Evolutionary conservation across 768 basidiomycete genomes (phyloP).

Genomic region (Lentinula guzmanii): DNA sequence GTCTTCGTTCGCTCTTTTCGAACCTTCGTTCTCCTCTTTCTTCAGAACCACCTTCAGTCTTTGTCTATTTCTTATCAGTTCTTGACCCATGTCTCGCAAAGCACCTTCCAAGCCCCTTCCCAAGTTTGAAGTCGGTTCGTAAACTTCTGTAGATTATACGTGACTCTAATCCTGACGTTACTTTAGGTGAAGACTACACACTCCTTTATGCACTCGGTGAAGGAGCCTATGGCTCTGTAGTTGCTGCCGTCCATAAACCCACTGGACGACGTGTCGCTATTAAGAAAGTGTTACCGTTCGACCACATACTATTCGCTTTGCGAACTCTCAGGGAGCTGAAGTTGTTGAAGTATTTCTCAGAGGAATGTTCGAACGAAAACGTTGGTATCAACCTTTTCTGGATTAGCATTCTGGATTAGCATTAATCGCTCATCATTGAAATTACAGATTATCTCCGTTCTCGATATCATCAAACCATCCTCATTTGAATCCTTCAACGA

Average conservation of each 20-base stretch:
- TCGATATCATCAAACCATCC: slow-evolving; percentile 84
- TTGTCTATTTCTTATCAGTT: background rate
- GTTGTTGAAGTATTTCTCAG: slow-evolving; percentile 79
- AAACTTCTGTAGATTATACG: background rate
- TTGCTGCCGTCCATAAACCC: slow-evolving; percentile 80
- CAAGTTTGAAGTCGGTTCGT: slow-evolving; percentile 63
- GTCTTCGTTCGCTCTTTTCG: background rate
- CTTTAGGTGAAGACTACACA: slow-evolving; percentile 64
- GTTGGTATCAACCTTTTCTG: slow-evolving; percentile 28
- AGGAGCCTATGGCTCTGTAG: slow-evolving; percentile 89
- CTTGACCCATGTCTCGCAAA: slow-evolving; percentile 42
- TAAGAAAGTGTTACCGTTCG: slow-evolving; percentile 93
- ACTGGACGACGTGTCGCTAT: slow-evolving; percentile 85
- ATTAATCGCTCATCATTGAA: background rate
- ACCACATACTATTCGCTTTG: slow-evolving; percentile 88
- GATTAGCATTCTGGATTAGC: background rate
- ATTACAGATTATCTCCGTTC: slow-evolving; percentile 79
- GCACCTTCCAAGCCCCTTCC: slow-evolving; percentile 61
- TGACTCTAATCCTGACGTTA: background rate
- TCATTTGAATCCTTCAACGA: slow-evolving; percentile 77
- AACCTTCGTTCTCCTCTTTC: background rate
- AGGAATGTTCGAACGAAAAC: slow-evolving; percentile 76
- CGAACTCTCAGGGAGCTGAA: slow-evolving; percentile 90
- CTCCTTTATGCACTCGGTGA: slow-evolving; percentile 73
- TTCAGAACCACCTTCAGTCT: background rate